Base-by-base conservation (phyloP, 2,329 filamentous ascomycete genomes). In the Torrubiellomyces zombiae region DNA sequence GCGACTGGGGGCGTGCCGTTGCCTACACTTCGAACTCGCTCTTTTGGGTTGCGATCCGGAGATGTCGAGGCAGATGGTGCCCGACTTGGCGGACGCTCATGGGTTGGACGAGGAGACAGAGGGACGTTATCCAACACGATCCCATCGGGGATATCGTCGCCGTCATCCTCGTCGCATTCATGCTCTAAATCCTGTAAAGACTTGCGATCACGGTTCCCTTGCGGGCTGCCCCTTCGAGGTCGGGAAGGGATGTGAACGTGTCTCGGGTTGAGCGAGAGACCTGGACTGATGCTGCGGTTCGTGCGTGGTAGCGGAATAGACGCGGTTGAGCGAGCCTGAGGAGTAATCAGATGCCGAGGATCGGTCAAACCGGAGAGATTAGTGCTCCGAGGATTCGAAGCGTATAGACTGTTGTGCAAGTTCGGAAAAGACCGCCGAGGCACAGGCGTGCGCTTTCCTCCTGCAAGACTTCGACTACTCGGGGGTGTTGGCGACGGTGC, bases 71-170 rank as follows among this genome's bases (percentile, higher is more conserved):
- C 51, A 1, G 70, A 73, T 3, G 56, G 43, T 1, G 64, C 55
- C 19, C 56, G 53, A 40, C 64, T 74, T 6, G 54, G 55, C 0
- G 61, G 50, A 10, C 71, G 58, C 32, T 74, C 67, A 14, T 55
- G 54, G 2, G 56, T 55, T 2, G 69, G 70, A 2, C 71, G 60
- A n/a, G 80, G 80, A 0, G 79, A 85, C 22, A 89, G 69, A 5
- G 80, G 80, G 3, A 89, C 74, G 35, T 89, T 89, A 51, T 81
- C 78, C 23, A 89, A 64, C 26, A 83, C 63, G 14, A 79, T 65
- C 27, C 80, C 78, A 14, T 85, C 78, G 1, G 80, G 80, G 16
- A 89, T 74, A 40, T 83, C 77, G 27, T 73, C 75, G 26, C 69
- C 73, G 27, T 83, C 75, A 36, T 85, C 76, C 25, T 75, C 69